Base-by-base conservation (phyloP, 768 basidiomycete species). In the Agaricus blazei region DNA sequence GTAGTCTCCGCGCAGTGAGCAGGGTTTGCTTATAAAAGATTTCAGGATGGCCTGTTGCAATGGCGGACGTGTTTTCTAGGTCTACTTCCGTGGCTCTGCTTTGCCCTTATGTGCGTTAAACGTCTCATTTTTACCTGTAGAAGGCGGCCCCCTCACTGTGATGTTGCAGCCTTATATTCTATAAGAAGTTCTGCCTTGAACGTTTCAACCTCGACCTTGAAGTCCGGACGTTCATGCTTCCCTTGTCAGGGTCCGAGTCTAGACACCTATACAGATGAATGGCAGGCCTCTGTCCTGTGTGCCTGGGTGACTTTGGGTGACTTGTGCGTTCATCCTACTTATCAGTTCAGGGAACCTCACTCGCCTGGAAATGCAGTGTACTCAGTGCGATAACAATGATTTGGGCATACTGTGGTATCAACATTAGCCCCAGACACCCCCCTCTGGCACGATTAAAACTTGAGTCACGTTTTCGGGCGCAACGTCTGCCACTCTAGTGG, bases 401-500 rank as follows among this genome's bases (percentile, higher is more conserved):
- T 93, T 38, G 71, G 88, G 41, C 64, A 72, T 28, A 79, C 60
- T 60, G 50, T 73, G 68, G 63, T 72, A 57, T 66, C 63, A 4
- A 49, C 65, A 9, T 48, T 79, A 69, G 62, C 71, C 71, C 62
- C 67, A 3, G 48, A 58, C 11, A 54, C 68, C 63, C 48, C 74
- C 67, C 52, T 72, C 5, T 69, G 58, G 63, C 6, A 54, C 60
- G 26, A 60, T 76, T n/a, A 63, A 66, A 5, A 58, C 65, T 26
- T 96, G 94, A 87, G 93, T 93, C 0, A 88, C 88, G 0, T 89
- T 93, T 70, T 79, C 96, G 3, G 97, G 97, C 8, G 72, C 98
- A 23, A 79, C 84, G 1, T 87, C 91, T 1, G 87, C 91, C 3
- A 37, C 84, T 0, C 80, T 97, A 4, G 88, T 93, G 1, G 81